Conservation (phyloP, 1,284 basidiomycete species). For the Ceratorhiza oryzae-sativae region DNA sequence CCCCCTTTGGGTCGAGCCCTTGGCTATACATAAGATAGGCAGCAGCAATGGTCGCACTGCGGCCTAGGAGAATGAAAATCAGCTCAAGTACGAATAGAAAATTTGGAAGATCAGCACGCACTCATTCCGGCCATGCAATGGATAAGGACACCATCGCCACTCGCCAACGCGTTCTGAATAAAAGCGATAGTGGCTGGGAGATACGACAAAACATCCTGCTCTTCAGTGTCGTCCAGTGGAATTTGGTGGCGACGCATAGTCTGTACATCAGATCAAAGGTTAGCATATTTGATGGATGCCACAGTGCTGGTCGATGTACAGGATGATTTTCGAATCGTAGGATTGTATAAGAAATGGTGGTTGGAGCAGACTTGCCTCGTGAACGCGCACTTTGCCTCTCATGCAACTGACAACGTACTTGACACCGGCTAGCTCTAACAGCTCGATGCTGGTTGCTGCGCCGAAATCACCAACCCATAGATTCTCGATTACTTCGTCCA, state of each 20-base stretch:
- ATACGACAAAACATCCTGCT: conserved; percentile 76
- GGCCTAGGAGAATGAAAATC: conserved; percentile 56
- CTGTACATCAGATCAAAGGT: conserved; percentile 50
- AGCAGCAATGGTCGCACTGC: conserved; percentile 80
- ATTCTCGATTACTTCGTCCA: conserved; percentile 69
- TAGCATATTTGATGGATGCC: conserved; percentile 18
- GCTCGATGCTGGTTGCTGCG: conserved; percentile 62
- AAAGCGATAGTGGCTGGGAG: conserved; percentile 79
- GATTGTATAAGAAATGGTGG: neutral
- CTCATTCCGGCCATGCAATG: conserved; percentile 89
- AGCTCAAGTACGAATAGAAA: neutral
- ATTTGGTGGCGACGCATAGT: conserved; percentile 76
- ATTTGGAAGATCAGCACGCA: conserved; percentile 54
- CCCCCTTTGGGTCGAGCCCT: conserved; percentile 67
- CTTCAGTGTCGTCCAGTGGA: conserved; percentile 71
- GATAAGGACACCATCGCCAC: conserved; percentile 77
- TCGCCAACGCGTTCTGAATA: conserved; percentile 77
- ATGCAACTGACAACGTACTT: conserved; percentile 74
- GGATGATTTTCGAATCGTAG: neutral
- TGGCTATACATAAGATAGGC: conserved; percentile 84
- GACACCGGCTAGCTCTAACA: conserved; percentile 67
- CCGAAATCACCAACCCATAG: conserved; percentile 71
- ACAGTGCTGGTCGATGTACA: neutral
- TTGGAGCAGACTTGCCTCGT: conserved; percentile 59
- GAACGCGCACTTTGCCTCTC: conserved; percentile 69